Evolutionary conservation across 2,329 filamentous ascomycete genomes (phyloP).

Genomic region (Aureobasidium sp.): DNA sequence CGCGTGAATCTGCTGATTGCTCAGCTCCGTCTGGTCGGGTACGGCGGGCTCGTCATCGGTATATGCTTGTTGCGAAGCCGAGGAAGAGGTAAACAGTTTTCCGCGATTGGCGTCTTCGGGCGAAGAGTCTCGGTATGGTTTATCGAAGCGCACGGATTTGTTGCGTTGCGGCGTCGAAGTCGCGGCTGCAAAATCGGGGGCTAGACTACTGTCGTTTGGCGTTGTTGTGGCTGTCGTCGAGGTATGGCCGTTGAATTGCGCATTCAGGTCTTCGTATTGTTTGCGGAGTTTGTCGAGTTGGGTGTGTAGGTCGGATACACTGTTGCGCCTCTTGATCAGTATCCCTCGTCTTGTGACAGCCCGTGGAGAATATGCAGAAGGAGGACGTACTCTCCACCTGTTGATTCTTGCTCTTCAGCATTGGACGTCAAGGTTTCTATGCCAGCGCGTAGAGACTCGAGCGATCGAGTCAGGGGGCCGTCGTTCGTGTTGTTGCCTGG

Average conservation of each 20-base stretch:
- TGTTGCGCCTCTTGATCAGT: not conserved
- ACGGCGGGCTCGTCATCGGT: constrained; percentile 48
- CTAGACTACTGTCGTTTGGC: constrained; percentile 59
- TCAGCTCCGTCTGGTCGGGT: constrained; percentile 51
- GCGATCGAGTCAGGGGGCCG: constrained; percentile 77
- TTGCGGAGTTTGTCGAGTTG: constrained; percentile 62
- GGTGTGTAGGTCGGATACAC: constrained; percentile 34
- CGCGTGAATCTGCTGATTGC: constrained; percentile 78
- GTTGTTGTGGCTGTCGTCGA: constrained; percentile 43
- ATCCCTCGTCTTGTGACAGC: not conserved
- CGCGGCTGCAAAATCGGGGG: constrained; percentile 60
- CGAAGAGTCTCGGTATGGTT: constrained; percentile 34
- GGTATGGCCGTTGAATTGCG: constrained; percentile 66
- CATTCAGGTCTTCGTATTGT: constrained; percentile 68
- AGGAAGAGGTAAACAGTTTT: constrained; percentile 48
- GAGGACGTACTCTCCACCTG: constrained; percentile 40
- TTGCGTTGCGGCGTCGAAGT: constrained; percentile 18
- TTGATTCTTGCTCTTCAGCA: constrained; percentile 45
- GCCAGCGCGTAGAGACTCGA: constrained; percentile 79
- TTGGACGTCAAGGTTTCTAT: constrained; percentile 62
- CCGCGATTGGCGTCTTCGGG: constrained; percentile 46
- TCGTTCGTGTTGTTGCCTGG: constrained; percentile 69
- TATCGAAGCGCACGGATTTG: constrained; percentile 83
- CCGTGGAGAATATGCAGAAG: not conserved
- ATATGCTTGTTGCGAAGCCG: constrained; percentile 41